Evolutionary conservation across 1,139 yeast species (phyloP), one percentile per base, ranked within the genome.

Genomic region (Debaryomyces psychrophilus): DNA sequence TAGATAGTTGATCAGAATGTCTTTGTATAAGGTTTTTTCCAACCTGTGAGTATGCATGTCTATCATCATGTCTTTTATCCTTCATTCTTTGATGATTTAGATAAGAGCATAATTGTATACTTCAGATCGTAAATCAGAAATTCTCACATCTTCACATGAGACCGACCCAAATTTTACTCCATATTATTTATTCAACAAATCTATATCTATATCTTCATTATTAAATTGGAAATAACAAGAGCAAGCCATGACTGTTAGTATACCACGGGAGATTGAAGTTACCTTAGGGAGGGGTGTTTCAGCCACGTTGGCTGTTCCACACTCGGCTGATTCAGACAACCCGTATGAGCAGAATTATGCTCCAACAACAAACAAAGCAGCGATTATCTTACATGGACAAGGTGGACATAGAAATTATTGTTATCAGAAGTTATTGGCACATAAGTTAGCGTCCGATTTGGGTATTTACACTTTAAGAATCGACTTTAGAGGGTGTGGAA

Each of bases 401-500:
- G 90, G 85, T 0, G 95, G 96, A 0, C 95, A 90, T 61, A 79
- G 90, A 52, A 81, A 87, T 67, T 86, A 89, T 62, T 82, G 89
- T 50, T 90, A 87, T 65, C 92, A 86, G 54, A 78, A 79, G 36
- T 55, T 68, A 15, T 63, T 90, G 42, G 93, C 95, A 1, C 79
- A 81, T 37, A 65, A 67, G 29, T 62, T 92, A 44, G 84, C 93
- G 0, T 64, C 70, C 5, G 73, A 77, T 22, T 64, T 77, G 50
- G 95, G 95, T 0, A 69, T 82, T 43, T 81, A 76, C 61, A 77
- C 85, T 1, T 72, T 87, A 43, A 69, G 97, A 54, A 84, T 90
- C 53, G 97, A 92, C 63, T 92, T 92, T 57, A 72, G 97, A 48
- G 89, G 88, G 7, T 85, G 95, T 63, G 98, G 97, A 1, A 79